Evolutionary conservation across 2,329 filamentous ascomycete genomes (phyloP).

Genomic region (Sporothrix pallida): DNA sequence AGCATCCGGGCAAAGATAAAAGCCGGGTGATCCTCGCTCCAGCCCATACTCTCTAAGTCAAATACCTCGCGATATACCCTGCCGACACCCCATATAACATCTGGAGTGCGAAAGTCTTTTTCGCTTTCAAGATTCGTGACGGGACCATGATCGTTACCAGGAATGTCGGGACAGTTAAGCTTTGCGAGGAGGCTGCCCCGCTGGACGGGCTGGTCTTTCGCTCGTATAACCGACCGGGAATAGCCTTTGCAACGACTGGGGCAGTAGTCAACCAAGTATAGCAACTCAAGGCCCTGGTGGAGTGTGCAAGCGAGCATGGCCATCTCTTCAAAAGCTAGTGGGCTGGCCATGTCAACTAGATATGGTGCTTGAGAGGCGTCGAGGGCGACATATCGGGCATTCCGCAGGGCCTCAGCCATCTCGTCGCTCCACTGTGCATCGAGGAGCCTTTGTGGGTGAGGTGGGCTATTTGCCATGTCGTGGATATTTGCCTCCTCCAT

Average conservation of each 20-base stretch:
- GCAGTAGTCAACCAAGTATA: constrained; percentile 45
- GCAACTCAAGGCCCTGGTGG: constrained; percentile 42
- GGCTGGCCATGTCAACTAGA: constrained; percentile 27
- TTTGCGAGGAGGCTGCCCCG: constrained; percentile 38
- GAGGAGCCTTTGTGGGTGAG: constrained; percentile 33
- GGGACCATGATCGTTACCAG: too few species aligned
- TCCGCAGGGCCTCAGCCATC: constrained; percentile 41
- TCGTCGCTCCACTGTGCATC: constrained; percentile 44
- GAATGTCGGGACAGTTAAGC: neutral
- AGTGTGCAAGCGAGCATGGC: constrained; percentile 43
- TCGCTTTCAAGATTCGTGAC: neutral
- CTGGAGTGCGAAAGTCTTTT: constrained; percentile 37
- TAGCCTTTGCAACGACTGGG: constrained; percentile 25
- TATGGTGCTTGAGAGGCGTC: constrained; percentile 41
- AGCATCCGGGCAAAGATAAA: constrained; percentile 45
- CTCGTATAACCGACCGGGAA: neutral
- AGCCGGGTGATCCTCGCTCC: constrained; percentile 43
- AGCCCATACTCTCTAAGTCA: constrained; percentile 44
- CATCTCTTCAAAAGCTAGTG: constrained; percentile 41
- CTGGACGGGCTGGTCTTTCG: constrained; percentile 34
- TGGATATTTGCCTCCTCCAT: neutral
- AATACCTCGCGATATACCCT: constrained; percentile 45
- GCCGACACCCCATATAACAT: constrained; percentile 44
- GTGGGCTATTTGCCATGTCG: neutral
- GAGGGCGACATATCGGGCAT: constrained; percentile 42